phyloP scores from a whole-genome alignment of 192 early-diverging fungal genomes.

The Umbelopsis ramanniana region DNA sequence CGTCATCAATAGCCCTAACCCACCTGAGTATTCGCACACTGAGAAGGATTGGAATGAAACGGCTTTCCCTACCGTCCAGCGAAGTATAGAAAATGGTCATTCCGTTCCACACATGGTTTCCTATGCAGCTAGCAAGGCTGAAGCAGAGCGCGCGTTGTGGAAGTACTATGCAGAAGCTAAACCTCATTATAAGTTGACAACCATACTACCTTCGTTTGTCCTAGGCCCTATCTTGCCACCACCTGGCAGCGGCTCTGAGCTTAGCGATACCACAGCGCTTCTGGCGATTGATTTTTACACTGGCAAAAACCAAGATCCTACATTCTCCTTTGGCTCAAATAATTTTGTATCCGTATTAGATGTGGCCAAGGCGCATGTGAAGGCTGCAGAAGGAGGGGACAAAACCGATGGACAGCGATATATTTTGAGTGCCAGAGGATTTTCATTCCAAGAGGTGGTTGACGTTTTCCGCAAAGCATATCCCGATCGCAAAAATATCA shows the following conservation, averaged over 20 bases:
- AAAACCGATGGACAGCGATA: constrained; percentile 18
- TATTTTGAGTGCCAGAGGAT: neutral
- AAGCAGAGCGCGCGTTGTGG: constrained; percentile 21
- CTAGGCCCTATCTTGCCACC: neutral
- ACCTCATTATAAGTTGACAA: no score
- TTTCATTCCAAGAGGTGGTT: neutral
- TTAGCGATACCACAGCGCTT: neutral
- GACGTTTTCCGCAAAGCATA: neutral
- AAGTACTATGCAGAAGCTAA: neutral
- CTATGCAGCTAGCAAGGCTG: constrained; percentile 16
- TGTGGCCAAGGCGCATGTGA: constrained; percentile 12
- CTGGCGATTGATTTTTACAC: neutral
- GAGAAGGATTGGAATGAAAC: constrained; percentile 26
- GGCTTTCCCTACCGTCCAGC: neutral
- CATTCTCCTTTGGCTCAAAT: neutral
- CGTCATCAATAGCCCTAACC: neutral
- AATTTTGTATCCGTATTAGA: neutral
- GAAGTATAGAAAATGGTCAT: neutral
- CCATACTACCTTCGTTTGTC: neutral
- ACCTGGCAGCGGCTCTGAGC: neutral
- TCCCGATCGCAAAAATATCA: neutral
- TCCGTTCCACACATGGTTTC: neutral
- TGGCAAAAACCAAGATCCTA: constrained; percentile 3
- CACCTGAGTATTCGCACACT: neutral
- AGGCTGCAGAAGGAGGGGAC: neutral